Percentiles rank a stretch among this genome's conserved stretches.
Evolutionary conservation across 2,329 filamentous ascomycete genomes (phyloP).

Genomic region (Aspergillus sp.): DNA sequence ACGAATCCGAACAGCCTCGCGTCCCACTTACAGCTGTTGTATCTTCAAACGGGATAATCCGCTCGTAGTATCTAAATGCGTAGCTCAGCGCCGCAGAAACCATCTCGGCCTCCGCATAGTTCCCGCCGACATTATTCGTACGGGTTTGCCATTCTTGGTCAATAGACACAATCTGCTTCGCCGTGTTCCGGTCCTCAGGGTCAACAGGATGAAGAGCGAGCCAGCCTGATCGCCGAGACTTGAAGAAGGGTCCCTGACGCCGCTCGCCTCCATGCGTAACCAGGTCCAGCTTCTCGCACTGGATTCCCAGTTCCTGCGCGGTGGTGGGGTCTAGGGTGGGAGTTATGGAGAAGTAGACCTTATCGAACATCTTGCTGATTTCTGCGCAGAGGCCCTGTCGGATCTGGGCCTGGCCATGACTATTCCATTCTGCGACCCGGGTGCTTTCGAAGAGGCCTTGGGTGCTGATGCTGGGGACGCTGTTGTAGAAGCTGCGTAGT

Average conservation of each 20-base stretch:
- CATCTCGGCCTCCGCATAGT: not conserved
- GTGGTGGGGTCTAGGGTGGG: not conserved
- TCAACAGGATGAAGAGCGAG: not conserved
- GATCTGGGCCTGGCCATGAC: not conserved
- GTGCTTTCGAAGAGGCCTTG: not conserved
- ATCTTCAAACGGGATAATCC: not conserved
- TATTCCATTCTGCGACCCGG: not conserved
- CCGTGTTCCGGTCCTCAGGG: not conserved
- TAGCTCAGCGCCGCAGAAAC: not conserved
- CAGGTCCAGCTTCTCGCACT: not conserved
- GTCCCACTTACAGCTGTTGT: not conserved
- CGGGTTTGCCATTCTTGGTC: not conserved
- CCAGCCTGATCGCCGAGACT: not conserved
- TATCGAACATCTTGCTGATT: not conserved
- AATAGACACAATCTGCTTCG: not conserved
- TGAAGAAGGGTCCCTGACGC: not conserved
- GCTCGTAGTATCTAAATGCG: not conserved
- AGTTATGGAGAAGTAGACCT: not conserved
- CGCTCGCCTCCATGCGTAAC: not conserved
- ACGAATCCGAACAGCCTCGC: not conserved
- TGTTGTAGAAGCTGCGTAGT: no score
- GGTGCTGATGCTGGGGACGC: no score
- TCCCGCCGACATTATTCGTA: not conserved
- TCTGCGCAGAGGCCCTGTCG: not conserved
- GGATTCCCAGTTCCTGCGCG: not conserved